Conservation (phyloP, 1,284 basidiomycete species). For the Vanrija humicola region DNA sequence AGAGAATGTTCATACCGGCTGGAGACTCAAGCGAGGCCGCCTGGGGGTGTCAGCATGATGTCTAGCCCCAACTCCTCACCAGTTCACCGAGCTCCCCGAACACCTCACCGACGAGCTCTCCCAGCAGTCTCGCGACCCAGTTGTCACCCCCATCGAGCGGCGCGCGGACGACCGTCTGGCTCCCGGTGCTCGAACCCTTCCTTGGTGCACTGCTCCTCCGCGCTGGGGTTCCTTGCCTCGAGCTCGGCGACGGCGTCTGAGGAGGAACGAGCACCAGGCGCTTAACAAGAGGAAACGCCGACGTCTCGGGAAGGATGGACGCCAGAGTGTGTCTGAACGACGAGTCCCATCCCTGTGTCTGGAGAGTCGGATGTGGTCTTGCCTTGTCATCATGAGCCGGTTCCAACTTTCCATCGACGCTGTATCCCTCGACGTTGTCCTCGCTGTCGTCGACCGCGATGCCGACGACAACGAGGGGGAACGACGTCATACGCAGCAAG, state of each 20-base stretch:
- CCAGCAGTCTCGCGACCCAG: constrained; percentile 78
- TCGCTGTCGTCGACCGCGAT: constrained; percentile 31
- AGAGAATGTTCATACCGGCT: constrained; percentile 45
- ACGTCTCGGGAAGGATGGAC: constrained; percentile 54
- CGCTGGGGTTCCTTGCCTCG: constrained; percentile 10
- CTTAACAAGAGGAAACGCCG: constrained; percentile 67
- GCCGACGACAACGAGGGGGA: constrained; percentile 43
- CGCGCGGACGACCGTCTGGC: constrained; percentile 38
- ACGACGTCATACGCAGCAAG: constrained; percentile 34
- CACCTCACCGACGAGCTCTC: constrained; percentile 78
- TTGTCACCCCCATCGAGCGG: constrained; percentile 29
- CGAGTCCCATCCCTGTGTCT: constrained; percentile 13
- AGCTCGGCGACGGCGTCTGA: constrained; percentile 45
- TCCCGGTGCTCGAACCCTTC: constrained; percentile 6
- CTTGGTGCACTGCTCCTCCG: background rate
- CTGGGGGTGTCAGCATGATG: constrained; percentile 16
- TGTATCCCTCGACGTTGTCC: constrained; percentile 16
- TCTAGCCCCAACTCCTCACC: constrained; percentile 28
- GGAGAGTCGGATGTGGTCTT: background rate
- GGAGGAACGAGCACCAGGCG: constrained; percentile 53
- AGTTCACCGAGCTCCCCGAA: constrained; percentile 74
- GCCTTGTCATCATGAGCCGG: background rate
- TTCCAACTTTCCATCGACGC: background rate
- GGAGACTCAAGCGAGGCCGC: constrained; percentile 47
- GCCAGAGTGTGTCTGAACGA: constrained; percentile 36